These are phyloP conservation scores for Takashimella koratensis DNA, from an alignment of 1,284 basidiomycete genomes.

Conservation along the genomic window DNA sequence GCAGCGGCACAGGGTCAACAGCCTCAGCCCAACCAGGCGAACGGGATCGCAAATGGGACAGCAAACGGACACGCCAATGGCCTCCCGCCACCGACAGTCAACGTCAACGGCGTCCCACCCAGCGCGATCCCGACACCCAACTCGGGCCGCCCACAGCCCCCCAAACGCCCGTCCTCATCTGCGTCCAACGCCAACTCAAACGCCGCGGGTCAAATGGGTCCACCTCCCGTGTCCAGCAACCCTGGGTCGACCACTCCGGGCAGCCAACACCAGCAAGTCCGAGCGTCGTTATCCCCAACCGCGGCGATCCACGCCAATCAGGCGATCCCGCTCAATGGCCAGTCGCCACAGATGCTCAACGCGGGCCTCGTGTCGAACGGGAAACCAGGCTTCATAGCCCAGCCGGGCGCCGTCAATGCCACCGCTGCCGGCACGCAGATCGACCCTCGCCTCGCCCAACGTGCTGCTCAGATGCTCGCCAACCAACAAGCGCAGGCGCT, in stretches of 20 bases:
- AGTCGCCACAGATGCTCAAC: background rate
- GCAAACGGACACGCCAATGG: background rate
- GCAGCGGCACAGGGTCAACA: constrained; percentile 4
- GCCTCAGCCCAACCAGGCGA: background rate
- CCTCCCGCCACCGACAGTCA: background rate
- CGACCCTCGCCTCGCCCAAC: background rate
- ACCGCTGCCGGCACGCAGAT: background rate
- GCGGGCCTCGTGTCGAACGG: background rate
- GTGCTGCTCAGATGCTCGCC: background rate
- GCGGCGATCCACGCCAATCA: background rate
- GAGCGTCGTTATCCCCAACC: background rate
- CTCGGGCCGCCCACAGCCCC: background rate
- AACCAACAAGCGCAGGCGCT: background rate
- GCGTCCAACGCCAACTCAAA: background rate
- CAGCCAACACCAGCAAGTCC: background rate
- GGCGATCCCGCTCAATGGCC: background rate
- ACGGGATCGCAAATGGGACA: background rate
- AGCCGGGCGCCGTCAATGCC: background rate
- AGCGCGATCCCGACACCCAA: background rate
- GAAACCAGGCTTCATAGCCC: background rate
- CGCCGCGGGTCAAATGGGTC: background rate
- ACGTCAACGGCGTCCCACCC: background rate
- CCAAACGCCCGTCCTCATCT: background rate
- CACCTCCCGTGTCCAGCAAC: background rate
- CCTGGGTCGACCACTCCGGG: background rate